phyloP scores from a whole-genome alignment of 257 asterid species.

The Solanum ahanhuiri region DNA sequence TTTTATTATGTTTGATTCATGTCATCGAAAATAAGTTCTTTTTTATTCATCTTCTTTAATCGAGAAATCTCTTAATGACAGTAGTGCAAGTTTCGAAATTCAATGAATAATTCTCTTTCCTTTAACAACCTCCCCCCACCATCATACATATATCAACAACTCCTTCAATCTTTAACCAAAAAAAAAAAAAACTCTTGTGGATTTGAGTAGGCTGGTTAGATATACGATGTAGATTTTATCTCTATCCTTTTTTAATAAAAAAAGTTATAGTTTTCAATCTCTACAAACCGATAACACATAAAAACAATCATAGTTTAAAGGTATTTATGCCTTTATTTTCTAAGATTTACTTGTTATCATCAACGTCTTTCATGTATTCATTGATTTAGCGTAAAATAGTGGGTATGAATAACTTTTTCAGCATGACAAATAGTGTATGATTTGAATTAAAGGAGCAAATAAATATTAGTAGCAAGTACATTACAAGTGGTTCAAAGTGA shows the following conservation, averaged over 20 bases:
- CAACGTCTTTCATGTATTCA: not conserved
- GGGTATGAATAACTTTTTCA: not conserved
- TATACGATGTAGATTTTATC: not conserved
- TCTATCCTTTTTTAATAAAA: not conserved
- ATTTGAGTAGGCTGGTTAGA: no score
- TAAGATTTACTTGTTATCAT: not conserved
- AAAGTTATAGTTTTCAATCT: not conserved
- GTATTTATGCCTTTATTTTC: not conserved
- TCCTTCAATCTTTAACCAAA: not conserved
- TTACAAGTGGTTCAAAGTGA: not conserved
- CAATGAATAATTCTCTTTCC: not conserved
- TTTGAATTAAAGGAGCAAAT: not conserved
- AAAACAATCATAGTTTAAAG: not conserved
- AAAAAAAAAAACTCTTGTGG: no score
- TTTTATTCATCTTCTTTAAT: no score
- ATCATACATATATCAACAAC: not conserved
- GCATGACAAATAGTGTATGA: not conserved
- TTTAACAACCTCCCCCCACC: not conserved
- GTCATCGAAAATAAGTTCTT: no score
- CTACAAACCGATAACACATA: not conserved
- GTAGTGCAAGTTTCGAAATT: not conserved
- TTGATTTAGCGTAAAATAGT: not conserved
- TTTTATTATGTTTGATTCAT: not conserved
- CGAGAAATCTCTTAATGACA: no score
- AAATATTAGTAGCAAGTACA: not conserved